phyloP scores from a whole-genome alignment of 805 yeast species.

The Myxozyma geophila region DNA sequence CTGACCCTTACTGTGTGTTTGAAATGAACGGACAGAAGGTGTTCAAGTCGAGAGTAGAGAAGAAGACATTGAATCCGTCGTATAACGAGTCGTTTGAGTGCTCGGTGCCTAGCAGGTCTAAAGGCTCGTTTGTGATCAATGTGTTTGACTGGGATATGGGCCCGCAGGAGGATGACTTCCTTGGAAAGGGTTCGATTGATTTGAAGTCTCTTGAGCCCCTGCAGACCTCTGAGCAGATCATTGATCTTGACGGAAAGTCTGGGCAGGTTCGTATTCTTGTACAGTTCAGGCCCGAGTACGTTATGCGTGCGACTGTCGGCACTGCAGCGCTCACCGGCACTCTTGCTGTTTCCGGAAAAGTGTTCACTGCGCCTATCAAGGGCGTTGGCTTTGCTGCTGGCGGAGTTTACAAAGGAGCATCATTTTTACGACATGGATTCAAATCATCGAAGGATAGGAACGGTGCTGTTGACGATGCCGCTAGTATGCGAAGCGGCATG shows the following conservation, averaged over 20 bases:
- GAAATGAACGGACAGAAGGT: slow-evolving; percentile 65
- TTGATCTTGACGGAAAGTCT: slow-evolving; percentile 57
- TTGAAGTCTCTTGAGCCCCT: slow-evolving; percentile 66
- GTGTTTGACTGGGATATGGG: slow-evolving; percentile 94
- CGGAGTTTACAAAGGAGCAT: slow-evolving; percentile 44
- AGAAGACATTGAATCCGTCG: slow-evolving; percentile 86
- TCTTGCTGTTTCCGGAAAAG: slow-evolving; percentile 45
- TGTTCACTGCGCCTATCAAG: slow-evolving; percentile 55
- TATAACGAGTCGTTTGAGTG: slow-evolving; percentile 76
- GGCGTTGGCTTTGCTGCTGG: slow-evolving; percentile 57
- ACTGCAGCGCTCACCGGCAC: slow-evolving; percentile 33
- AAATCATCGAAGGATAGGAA: slow-evolving; percentile 13
- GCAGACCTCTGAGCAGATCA: slow-evolving; percentile 54
- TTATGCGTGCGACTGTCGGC: slow-evolving; percentile 43
- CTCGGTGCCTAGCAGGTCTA: slow-evolving; percentile 63
- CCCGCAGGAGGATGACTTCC: slow-evolving; percentile 77
- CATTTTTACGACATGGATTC: slow-evolving; percentile 21
- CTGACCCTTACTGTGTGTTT: slow-evolving; percentile 86
- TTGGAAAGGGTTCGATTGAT: slow-evolving; percentile 67
- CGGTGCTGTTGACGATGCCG: slow-evolving; percentile 23
- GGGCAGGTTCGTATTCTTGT: slow-evolving; percentile 68
- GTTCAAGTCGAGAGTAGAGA: slow-evolving; percentile 76
- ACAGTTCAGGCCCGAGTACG: slow-evolving; percentile 71
- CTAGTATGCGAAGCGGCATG: slow-evolving; percentile 18
- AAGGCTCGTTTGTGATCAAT: slow-evolving; percentile 60